Percentiles rank a stretch among this genome's conserved stretches.
Conservation (phyloP, 257 asterid genomes). For the Cinchona pubescens region DNA sequence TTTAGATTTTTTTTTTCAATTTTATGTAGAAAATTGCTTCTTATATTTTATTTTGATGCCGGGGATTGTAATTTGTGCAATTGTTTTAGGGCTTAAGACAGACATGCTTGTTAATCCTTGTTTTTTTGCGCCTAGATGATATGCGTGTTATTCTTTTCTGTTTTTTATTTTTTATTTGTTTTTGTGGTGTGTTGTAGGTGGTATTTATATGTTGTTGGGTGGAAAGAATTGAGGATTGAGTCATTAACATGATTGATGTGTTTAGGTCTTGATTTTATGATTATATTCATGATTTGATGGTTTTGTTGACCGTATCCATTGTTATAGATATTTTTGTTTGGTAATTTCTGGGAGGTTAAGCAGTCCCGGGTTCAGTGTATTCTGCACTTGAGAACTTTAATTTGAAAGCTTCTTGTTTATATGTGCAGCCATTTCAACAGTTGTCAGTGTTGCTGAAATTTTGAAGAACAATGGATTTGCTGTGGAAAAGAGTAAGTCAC, state of each 20-base stretch:
- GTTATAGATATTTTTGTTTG: background rate
- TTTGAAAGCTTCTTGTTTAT: background rate
- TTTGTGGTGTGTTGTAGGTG: background rate
- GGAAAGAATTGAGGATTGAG: background rate
- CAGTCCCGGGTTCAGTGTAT: background rate
- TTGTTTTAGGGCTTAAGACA: background rate
- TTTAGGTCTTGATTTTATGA: background rate
- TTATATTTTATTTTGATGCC: background rate
- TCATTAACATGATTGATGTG: background rate
- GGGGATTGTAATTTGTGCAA: background rate
- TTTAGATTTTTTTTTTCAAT: too few relatives aligned
- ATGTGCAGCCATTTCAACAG: conserved; percentile 68
- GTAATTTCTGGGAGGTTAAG: background rate
- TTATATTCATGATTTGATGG: too few relatives aligned
- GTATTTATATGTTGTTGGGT: background rate
- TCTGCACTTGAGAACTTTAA: background rate
- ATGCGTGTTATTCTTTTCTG: too few relatives aligned
- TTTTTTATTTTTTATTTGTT: too few relatives aligned
- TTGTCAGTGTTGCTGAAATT: conserved; percentile 70
- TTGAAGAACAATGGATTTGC: conserved; percentile 73
- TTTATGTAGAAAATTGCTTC: background rate
- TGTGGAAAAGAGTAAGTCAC: conserved; percentile 54
- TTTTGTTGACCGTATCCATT: too few relatives aligned
- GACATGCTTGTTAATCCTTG: background rate
- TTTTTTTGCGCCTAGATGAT: background rate